These are phyloP conservation scores for Talaromyces sp. DNA, from an alignment of 2,329 filamentous ascomycete genomes.

Conservation along the genomic window DNA sequence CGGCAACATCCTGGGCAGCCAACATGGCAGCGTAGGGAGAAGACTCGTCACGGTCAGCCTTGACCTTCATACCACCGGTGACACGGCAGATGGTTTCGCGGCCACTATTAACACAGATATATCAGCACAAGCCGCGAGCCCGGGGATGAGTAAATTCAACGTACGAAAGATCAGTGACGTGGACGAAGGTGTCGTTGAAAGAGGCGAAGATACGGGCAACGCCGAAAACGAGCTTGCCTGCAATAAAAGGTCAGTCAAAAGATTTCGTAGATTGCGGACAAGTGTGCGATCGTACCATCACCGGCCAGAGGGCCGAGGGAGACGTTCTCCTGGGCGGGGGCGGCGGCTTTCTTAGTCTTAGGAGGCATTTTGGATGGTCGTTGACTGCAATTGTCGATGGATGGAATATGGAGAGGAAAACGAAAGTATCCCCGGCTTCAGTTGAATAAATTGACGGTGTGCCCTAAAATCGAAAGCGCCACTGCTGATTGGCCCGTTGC, in stretches of 20 bases:
- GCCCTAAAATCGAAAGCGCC: constrained; percentile 25
- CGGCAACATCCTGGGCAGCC: constrained; percentile 96
- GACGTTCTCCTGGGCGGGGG: constrained; percentile 89
- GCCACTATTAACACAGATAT: constrained; percentile 75
- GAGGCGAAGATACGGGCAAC: constrained; percentile 97
- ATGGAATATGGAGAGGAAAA: constrained; percentile 34
- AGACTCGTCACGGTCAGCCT: constrained; percentile 99
- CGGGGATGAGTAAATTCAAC: constrained; percentile 22
- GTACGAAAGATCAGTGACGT: constrained; percentile 97
- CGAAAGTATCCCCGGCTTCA: constrained; percentile 12
- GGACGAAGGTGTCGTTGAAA: constrained; percentile 91
- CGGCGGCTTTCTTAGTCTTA: constrained; percentile 79
- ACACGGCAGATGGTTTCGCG: constrained; percentile 99
- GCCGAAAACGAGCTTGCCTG: constrained; percentile 95
- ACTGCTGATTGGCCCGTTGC: constrained; percentile 24
- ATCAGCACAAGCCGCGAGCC: constrained; percentile 24
- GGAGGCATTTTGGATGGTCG: constrained; percentile 72
- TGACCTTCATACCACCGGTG: constrained; percentile 99
- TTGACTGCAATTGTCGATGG: constrained; percentile 33
- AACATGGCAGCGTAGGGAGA: constrained; percentile 99
- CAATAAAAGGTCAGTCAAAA: constrained; percentile 7
- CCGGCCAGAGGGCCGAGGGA: constrained; percentile 93
- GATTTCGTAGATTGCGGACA: neutral
- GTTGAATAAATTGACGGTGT: constrained; percentile 24
- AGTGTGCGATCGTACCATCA: constrained; percentile 62